Evolutionary conservation across 2,329 filamentous ascomycete genomes (phyloP).

Genomic region (Stemphylium beticola): DNA sequence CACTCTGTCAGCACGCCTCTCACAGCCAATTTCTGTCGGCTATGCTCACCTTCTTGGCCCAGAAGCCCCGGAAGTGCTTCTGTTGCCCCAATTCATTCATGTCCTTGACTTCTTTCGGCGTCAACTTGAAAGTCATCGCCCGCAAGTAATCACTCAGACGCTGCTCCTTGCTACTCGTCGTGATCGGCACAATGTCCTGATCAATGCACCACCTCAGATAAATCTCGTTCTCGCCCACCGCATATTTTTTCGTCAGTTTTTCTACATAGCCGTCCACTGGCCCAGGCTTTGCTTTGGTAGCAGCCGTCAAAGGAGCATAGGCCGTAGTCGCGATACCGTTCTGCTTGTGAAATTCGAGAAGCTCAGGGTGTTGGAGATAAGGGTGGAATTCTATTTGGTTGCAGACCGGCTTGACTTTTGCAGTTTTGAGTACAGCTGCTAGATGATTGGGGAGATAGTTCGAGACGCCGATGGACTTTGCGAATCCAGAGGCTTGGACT

Average conservation of each 20-base stretch:
- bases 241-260: slow-evolving; percentile 65
- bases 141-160: slow-evolving; percentile 64
- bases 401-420: slow-evolving; percentile 63
- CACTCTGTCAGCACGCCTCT: neutral
- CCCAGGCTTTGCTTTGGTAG: slow-evolving; percentile 61
- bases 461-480: slow-evolving; percentile 67
- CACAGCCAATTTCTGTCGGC: neutral
- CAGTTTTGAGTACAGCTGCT: slow-evolving; percentile 59
- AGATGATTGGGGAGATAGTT: slow-evolving; percentile 64
- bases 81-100: slow-evolving; percentile 59
- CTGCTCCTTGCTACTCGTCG: slow-evolving; percentile 66
- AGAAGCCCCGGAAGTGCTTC: slow-evolving; percentile 69
- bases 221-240: slow-evolving; percentile 63
- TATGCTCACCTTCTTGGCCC: slow-evolving; percentile 50
- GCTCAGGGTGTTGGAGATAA: slow-evolving; percentile 66
- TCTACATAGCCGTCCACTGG: slow-evolving; percentile 62
- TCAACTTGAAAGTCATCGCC: slow-evolving; percentile 63
- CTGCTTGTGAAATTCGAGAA: slow-evolving; percentile 61
- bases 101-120: slow-evolving; percentile 61
- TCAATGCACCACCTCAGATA: slow-evolving; percentile 66
- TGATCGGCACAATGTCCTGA: slow-evolving; percentile 64
- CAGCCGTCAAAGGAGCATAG: slow-evolving; percentile 57
- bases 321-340: slow-evolving; percentile 57
- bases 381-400: slow-evolving; percentile 76
- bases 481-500: slow-evolving; percentile 62